Conservation (phyloP, 1,284 basidiomycete species). For the Ganoderma boninense region DNA sequence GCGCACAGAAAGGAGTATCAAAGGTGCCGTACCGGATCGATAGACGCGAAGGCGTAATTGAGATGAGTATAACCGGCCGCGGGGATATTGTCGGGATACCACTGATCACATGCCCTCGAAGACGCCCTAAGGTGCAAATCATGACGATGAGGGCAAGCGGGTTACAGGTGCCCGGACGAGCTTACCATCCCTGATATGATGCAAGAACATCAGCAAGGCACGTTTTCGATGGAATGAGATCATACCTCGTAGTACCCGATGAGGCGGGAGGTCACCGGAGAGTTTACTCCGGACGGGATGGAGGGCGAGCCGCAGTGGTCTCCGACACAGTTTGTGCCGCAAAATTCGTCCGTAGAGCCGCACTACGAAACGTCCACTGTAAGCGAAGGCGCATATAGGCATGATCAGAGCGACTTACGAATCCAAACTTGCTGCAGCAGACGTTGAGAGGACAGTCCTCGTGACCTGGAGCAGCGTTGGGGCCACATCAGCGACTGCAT, state of each 20-base stretch:
- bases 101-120: slow-evolving; percentile 1
- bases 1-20: too few species aligned
- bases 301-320: background rate
- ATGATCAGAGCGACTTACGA: background rate
- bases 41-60: slow-evolving; percentile 9
- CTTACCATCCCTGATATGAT: background rate
- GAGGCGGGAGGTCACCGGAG: background rate
- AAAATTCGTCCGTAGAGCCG: background rate
- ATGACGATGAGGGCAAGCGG: background rate
- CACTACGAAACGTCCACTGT: background rate
- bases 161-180: background rate
- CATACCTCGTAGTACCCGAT: background rate
- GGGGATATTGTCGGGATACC: slow-evolving; percentile 10
- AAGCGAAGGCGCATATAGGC: background rate
- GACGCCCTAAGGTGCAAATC: background rate
- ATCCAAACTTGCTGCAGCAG: slow-evolving; percentile 28
- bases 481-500: slow-evolving; percentile 28
- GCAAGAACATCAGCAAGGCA: background rate
- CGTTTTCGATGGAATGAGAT: background rate
- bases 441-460: slow-evolving; percentile 30
- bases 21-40: background rate
- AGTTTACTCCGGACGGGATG: background rate
- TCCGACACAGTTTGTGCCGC: background rate
- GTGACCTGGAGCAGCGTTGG: slow-evolving; percentile 22
- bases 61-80: slow-evolving; percentile 3